phyloP scores from a whole-genome alignment of 176 grass and related monocot genomes.

The Oropetium thomaeum region DNA sequence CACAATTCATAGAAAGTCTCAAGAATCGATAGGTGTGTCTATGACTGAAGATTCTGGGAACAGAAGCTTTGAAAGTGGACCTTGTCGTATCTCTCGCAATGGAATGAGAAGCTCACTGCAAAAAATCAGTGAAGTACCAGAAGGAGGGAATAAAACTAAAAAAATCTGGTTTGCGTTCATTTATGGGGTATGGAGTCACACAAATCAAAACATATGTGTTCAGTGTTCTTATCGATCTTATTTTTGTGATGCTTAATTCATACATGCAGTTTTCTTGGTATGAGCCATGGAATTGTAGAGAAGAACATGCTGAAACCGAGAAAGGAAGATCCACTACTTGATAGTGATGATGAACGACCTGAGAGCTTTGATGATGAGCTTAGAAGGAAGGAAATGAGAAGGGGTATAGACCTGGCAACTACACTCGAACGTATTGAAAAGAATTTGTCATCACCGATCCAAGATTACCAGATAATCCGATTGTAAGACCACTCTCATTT shows the following conservation, averaged over 20 bases:
- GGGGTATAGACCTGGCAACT: slow-evolving; percentile 93
- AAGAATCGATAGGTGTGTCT: slow-evolving; percentile 28
- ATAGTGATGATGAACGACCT: slow-evolving; percentile 79
- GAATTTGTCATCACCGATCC: slow-evolving; percentile 78
- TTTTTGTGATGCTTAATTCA: background rate
- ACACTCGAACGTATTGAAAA: slow-evolving; percentile 96
- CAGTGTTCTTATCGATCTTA: background rate
- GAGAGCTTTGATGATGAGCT: slow-evolving; percentile 77
- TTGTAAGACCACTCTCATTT: slow-evolving; percentile 43
- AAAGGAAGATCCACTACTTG: slow-evolving; percentile 57
- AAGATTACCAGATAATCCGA: slow-evolving; percentile 74
- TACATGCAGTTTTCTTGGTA: slow-evolving; percentile 54
- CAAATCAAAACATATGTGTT: background rate
- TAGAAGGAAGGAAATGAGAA: slow-evolving; percentile 94
- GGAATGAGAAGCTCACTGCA: slow-evolving; percentile 63
- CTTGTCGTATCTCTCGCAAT: slow-evolving; percentile 40
- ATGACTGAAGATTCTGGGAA: slow-evolving; percentile 27
- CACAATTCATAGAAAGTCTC: slow-evolving; percentile 64
- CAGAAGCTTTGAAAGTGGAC: slow-evolving; percentile 58
- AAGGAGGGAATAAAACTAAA: slow-evolving; percentile 56
- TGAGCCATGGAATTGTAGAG: slow-evolving; percentile 44
- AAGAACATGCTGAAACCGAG: slow-evolving; percentile 56
- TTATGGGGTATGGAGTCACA: slow-evolving; percentile 62
- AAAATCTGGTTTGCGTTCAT: slow-evolving; percentile 68
- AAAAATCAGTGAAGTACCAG: slow-evolving; percentile 70